These are phyloP conservation scores for Zasmidium cellare DNA, from an alignment of 2,329 filamentous ascomycete species.

Conservation along the genomic window DNA sequence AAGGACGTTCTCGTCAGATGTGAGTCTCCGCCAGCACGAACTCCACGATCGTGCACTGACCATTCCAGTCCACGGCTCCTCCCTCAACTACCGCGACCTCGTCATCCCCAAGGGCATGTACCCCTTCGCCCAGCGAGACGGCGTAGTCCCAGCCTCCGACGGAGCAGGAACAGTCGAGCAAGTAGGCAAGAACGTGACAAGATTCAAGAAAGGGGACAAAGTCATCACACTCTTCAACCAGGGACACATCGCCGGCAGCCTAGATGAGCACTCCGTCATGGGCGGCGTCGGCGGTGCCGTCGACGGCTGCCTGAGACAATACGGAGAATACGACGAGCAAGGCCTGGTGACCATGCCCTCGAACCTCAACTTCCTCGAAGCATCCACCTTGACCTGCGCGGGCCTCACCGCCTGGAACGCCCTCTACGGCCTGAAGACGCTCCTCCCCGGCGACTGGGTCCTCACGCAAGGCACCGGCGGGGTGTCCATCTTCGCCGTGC, in stretches of 20 bases:
- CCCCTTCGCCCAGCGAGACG: conserved; percentile 43
- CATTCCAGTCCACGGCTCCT: conserved; percentile 45
- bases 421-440: conserved; percentile 49
- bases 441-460: conserved; percentile 49
- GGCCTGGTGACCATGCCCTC: conserved; percentile 67
- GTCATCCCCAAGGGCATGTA: conserved; percentile 50
- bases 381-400: conserved; percentile 49
- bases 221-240: conserved; percentile 66
- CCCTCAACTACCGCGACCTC: conserved; percentile 53
- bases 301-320: conserved; percentile 68
- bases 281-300: conserved; percentile 68
- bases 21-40: conserved; percentile 23
- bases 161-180: conserved; percentile 54
- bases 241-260: conserved; percentile 52
- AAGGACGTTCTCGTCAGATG: conserved; percentile 70
- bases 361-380: conserved; percentile 50
- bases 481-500: conserved; percentile 65
- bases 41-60: conserved; percentile 2
- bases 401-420: conserved; percentile 55
- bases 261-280: conserved; percentile 38
- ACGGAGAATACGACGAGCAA: conserved; percentile 65
- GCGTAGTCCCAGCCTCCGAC: conserved; percentile 51
- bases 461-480: conserved; percentile 70
- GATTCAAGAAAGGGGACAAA: conserved; percentile 59
- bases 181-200: conserved; percentile 56